phyloP scores from a whole-genome alignment of 306 rosid species.

The Inga leiocalycina region DNA sequence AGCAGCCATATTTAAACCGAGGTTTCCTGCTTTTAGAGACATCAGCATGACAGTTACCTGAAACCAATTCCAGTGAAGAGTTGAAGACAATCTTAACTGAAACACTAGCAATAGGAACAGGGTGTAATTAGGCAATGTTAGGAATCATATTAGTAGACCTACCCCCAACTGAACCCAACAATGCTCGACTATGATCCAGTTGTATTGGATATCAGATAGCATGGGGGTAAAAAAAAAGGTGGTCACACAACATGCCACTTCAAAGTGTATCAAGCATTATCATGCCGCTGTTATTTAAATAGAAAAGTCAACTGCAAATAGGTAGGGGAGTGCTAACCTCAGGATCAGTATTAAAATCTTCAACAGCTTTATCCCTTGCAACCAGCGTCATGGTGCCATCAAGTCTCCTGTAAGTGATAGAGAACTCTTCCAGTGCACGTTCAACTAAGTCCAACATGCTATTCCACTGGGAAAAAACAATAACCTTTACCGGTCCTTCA shows the following conservation, averaged over 20 bases:
- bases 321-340: conserved; percentile 66
- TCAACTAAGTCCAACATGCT: conserved; percentile 92
- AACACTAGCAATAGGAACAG: conserved; percentile 12
- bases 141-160: background rate
- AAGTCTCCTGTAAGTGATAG: conserved; percentile 77
- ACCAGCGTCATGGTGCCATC: conserved; percentile 86
- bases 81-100: conserved; percentile 30
- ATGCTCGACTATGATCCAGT: background rate
- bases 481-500: conserved; percentile 68
- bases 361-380: conserved; percentile 87
- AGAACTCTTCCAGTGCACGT: conserved; percentile 49
- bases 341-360: conserved; percentile 75
- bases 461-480: conserved; percentile 97
- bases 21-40: conserved; percentile 98
- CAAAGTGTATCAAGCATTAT: conserved; percentile 22
- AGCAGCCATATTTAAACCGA: conserved; percentile 98
- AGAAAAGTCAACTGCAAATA: conserved; percentile 24
- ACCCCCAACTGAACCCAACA: background rate
- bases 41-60: conserved; percentile 93
- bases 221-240: background rate
- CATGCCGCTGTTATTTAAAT: conserved; percentile 15
- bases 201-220: background rate
- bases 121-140: conserved; percentile 25
- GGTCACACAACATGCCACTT: conserved; percentile 10
- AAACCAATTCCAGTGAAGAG: conserved; percentile 32